Conservation (phyloP, 257 asterid genomes). For the Primulina eburnea region DNA sequence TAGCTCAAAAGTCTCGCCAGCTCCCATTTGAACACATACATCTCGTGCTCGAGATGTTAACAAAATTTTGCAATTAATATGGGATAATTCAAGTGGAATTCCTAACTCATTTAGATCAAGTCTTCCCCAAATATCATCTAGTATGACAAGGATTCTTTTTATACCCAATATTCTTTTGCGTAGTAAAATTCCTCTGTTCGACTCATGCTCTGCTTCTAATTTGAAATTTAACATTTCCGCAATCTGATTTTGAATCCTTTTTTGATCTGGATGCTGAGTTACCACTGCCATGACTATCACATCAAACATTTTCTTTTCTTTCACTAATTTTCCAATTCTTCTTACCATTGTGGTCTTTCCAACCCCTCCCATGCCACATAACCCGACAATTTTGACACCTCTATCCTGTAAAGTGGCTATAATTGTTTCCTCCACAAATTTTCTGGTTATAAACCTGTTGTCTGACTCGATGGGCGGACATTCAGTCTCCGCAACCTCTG, state of each 20-base stretch:
- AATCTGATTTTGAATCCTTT: constrained; percentile 14
- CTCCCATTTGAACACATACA: constrained; percentile 29
- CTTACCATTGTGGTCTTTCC: constrained; percentile 23
- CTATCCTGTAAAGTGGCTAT: constrained; percentile 12
- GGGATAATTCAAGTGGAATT: constrained; percentile 16
- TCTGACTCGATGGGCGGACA: background rate
- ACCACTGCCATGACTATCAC: constrained; percentile 16
- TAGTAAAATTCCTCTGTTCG: background rate
- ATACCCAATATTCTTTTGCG: background rate
- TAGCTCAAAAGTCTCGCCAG: constrained; percentile 10
- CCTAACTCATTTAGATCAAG: constrained; percentile 23
- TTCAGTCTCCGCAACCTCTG: background rate
- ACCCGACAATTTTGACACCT: constrained; percentile 11
- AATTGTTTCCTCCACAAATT: background rate
- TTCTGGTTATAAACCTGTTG: constrained; percentile 13
- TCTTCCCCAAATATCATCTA: constrained; percentile 34
- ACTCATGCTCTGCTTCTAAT: background rate
- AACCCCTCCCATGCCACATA: constrained; percentile 29
- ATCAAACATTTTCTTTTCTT: constrained; percentile 12
- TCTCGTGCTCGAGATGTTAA: constrained; percentile 21
- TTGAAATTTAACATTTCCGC: constrained; percentile 20
- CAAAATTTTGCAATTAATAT: constrained; percentile 26
- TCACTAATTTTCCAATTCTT: constrained; percentile 13
- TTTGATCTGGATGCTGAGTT: constrained; percentile 10
- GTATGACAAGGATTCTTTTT: constrained; percentile 24